Evolutionary conservation across 495 filamentous ascomycete genomes (phyloP).

Genomic region (Talaromyces adpressus): DNA sequence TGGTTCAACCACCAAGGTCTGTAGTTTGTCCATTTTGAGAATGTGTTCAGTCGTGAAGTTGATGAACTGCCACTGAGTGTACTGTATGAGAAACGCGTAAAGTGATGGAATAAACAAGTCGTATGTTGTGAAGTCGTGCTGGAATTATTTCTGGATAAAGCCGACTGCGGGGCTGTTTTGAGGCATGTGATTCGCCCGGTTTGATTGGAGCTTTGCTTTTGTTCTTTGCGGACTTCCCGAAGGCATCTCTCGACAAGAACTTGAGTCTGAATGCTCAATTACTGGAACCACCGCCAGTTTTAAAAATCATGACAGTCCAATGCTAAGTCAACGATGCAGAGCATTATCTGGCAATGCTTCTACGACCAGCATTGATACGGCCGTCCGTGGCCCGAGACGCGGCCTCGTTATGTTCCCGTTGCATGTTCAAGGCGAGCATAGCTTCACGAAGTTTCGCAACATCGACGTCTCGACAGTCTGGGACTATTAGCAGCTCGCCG

Average conservation of each 20-base stretch:
- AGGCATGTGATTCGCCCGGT: background rate
- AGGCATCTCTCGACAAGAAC: background rate
- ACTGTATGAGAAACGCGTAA: background rate
- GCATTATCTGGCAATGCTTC: constrained; percentile 30
- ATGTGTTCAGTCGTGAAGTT: background rate
- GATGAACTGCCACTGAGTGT: background rate
- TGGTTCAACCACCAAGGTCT: constrained; percentile 49
- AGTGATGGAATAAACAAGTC: background rate
- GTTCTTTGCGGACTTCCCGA: constrained; percentile 4
- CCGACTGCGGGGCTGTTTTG: background rate
- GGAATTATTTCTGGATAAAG: background rate
- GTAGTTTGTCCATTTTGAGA: constrained; percentile 31
- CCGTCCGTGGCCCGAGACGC: constrained; percentile 25
- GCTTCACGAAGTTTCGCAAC: constrained; percentile 24
- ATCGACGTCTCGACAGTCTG: constrained; percentile 24
- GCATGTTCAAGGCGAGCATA: constrained; percentile 17
- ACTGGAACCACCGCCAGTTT: background rate
- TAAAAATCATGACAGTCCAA: background rate
- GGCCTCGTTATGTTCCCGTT: constrained; percentile 24
- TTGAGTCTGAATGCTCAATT: background rate
- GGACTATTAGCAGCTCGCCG: constrained; percentile 21
- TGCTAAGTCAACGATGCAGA: background rate
- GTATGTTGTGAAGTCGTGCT: background rate
- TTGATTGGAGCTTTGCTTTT: background rate
- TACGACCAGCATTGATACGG: constrained; percentile 35